phyloP scores from a whole-genome alignment of 805 yeast species.

The Teunomyces kruisii region DNA sequence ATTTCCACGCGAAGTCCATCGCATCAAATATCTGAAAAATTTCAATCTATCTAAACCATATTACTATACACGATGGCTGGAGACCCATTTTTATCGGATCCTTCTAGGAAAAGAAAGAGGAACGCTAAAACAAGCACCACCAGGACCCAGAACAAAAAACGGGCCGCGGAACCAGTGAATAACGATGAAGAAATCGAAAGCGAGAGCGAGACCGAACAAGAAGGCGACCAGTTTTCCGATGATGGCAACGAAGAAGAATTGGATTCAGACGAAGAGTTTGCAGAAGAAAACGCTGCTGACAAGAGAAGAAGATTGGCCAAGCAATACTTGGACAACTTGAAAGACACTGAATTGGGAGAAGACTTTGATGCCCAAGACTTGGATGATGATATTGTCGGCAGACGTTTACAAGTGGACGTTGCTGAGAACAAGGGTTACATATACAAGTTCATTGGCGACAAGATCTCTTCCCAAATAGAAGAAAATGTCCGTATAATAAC shows the following conservation, averaged over 20 bases:
- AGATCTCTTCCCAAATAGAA: slow-evolving; percentile 38
- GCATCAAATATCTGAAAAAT: slow-evolving; percentile 8
- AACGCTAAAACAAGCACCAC: slow-evolving; percentile 20
- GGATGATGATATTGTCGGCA: slow-evolving; percentile 80
- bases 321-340: slow-evolving; percentile 80
- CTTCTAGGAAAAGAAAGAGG: slow-evolving; percentile 51
- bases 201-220: slow-evolving; percentile 9
- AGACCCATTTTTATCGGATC: slow-evolving; percentile 65
- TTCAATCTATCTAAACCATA: neutral
- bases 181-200: slow-evolving; percentile 47
- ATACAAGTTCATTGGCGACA: slow-evolving; percentile 63
- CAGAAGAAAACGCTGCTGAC: slow-evolving; percentile 82
- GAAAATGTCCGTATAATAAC: slow-evolving; percentile 32
- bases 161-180: slow-evolving; percentile 12
- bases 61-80: slow-evolving; percentile 41
- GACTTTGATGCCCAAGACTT: slow-evolving; percentile 85
- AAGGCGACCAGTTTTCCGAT: slow-evolving; percentile 23
- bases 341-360: slow-evolving; percentile 43
- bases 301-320: slow-evolving; percentile 92
- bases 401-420: slow-evolving; percentile 81
- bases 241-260: slow-evolving; percentile 40
- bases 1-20: slow-evolving; percentile 4
- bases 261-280: slow-evolving; percentile 71
- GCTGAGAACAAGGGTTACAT: slow-evolving; percentile 87
- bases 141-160: slow-evolving; percentile 16